These are phyloP conservation scores for Basipetospora chlamydospora DNA, from an alignment of 2,329 filamentous ascomycete species.

Conservation along the genomic window DNA sequence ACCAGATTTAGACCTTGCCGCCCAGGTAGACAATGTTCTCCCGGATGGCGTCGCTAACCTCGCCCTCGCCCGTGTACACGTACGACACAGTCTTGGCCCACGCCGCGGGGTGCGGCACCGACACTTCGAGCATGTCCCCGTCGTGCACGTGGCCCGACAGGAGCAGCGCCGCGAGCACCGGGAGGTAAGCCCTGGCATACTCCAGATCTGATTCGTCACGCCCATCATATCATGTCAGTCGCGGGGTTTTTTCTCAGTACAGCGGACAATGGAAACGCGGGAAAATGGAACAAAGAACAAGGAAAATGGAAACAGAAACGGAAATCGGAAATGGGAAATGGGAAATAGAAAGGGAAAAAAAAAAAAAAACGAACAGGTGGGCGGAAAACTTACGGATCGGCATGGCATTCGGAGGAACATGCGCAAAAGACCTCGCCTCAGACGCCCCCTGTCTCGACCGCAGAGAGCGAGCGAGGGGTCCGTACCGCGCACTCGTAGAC, in stretches of 20 bases:
- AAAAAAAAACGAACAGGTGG: conserved; percentile 3
- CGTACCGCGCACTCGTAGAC: conserved; percentile 13
- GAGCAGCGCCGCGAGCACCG: conserved; percentile 39
- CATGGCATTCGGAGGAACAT: conserved; percentile 17
- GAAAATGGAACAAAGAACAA: neutral
- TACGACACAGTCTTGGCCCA: conserved; percentile 42
- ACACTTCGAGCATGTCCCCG: conserved; percentile 41
- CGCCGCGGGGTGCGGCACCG: conserved; percentile 38
- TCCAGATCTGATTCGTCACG: conserved; percentile 28
- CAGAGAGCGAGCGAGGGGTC: conserved; percentile 5
- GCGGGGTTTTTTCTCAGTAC: no score
- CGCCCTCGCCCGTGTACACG: conserved; percentile 36
- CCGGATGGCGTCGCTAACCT: conserved; percentile 28
- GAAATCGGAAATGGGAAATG: conserved; percentile 6
- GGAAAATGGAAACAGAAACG: conserved; percentile 2
- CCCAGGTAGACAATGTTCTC: conserved; percentile 42
- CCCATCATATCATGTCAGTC: conserved; percentile 3
- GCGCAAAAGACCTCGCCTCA: no score
- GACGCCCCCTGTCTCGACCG: neutral
- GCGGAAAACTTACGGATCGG: conserved; percentile 29
- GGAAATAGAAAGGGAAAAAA: conserved; percentile 2
- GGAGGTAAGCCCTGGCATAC: conserved; percentile 33
- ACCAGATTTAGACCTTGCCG: conserved; percentile 23
- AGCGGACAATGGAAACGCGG: no score
- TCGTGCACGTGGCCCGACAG: conserved; percentile 34